These are phyloP conservation scores for Solanum hybrid DNA, from an alignment of 305 asterid genomes.

Conservation along the genomic window DNA sequence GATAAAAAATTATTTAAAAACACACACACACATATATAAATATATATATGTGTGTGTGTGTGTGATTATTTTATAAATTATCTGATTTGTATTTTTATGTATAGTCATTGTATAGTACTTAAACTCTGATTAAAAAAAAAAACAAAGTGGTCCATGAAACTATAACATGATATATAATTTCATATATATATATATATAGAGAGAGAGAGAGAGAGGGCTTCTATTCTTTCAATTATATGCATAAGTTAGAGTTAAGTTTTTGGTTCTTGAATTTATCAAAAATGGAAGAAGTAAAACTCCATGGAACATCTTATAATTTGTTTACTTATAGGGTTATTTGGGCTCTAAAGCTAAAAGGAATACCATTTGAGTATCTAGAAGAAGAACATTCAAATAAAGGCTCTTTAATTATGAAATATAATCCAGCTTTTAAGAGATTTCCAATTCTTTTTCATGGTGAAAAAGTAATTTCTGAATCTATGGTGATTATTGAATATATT, in stretches of 20 bases:
- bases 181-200: not conserved
- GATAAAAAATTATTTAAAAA: not conserved
- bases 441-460: constrained; percentile 16
- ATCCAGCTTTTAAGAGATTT: constrained; percentile 6
- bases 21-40: no score
- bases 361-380: not conserved
- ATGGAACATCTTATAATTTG: constrained; percentile 6
- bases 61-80: not conserved
- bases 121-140: not conserved
- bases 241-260: not conserved
- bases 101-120: not conserved
- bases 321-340: constrained; percentile 11
- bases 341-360: constrained; percentile 7
- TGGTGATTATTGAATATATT: constrained; percentile 12
- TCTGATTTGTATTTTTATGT: not conserved
- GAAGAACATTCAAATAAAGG: constrained; percentile 9
- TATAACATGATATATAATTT: not conserved
- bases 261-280: not conserved
- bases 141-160: not conserved
- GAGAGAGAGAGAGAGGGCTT: no score
- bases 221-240: not conserved
- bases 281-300: constrained; percentile 6
- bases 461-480: constrained; percentile 3
- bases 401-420: constrained; percentile 1
- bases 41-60: no score